phyloP scores from a whole-genome alignment of 2,329 filamentous ascomycete species.

The Penicillium sp. region DNA sequence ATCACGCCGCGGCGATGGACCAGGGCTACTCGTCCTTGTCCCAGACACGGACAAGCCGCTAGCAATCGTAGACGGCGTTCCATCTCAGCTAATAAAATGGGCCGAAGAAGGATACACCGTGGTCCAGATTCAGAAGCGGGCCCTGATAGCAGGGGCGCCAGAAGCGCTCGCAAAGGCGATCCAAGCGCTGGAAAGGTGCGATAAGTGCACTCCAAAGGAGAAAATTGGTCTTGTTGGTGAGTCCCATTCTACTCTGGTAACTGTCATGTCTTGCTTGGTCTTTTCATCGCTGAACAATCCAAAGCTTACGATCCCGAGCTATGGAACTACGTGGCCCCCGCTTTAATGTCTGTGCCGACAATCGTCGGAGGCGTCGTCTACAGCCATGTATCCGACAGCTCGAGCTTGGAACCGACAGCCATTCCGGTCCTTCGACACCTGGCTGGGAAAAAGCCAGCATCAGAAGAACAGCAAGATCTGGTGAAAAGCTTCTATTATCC shows the following conservation, averaged over 20 bases:
- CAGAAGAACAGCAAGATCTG: not conserved
- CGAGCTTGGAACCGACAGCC: not conserved
- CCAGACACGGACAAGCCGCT: not conserved
- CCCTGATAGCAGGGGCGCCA: not conserved
- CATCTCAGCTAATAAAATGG: not conserved
- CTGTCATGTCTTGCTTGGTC: not conserved
- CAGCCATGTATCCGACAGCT: not conserved
- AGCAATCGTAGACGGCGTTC: not conserved
- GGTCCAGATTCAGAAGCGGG: not conserved
- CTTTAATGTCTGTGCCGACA: not conserved
- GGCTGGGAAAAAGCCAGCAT: not conserved
- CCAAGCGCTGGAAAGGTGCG: not conserved
- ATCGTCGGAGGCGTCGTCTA: not conserved
- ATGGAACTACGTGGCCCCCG: constrained; percentile 1
- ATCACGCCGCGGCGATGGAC: not conserved
- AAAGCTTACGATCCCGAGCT: not conserved
- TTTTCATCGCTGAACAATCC: not conserved
- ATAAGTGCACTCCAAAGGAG: not conserved
- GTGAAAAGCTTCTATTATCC: constrained; percentile 1
- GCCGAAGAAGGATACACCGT: constrained; percentile 2
- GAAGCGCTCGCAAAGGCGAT: not conserved
- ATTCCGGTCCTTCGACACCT: not conserved
- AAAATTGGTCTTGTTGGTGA: not conserved
- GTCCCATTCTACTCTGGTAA: too few relatives aligned
- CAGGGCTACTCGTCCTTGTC: not conserved